phyloP scores from a whole-genome alignment of 345 rosid genomes.

The Durio zibethinus region DNA sequence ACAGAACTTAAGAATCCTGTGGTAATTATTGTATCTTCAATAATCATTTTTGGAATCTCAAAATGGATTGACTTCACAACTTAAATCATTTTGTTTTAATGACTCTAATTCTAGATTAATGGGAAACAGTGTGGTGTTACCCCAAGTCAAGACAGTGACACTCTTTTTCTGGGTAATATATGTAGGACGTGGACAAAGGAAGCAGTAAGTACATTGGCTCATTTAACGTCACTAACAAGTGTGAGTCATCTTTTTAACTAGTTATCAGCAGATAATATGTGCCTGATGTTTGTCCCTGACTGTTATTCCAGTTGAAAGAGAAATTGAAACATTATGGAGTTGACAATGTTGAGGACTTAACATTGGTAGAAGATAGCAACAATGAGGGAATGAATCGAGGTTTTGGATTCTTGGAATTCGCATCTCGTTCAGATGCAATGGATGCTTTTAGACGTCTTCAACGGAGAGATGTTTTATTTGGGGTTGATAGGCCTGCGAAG shows the following conservation, averaged over 20 bases:
- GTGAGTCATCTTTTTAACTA: conserved; percentile 11
- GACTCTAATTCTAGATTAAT: conserved; percentile 72
- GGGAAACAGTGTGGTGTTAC: conserved; percentile 97
- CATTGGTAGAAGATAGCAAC: conserved; percentile 91
- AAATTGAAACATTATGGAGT: conserved; percentile 96
- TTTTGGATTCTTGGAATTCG: conserved; percentile 94
- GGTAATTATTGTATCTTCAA: conserved; percentile 51
- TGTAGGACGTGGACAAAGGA: conserved; percentile 93
- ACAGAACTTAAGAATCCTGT: conserved; percentile 73
- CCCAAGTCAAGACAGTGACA: conserved; percentile 93
- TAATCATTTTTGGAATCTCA: conserved; percentile 29
- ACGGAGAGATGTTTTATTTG: conserved; percentile 84
- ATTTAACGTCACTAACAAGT: conserved; percentile 21
- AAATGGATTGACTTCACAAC: conserved; percentile 28
- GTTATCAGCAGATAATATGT: conserved; percentile 8
- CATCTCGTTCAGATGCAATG: conserved; percentile 91
- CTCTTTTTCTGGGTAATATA: conserved; percentile 93
- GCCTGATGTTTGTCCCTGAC: conserved; percentile 31
- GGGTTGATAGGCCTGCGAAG: conserved; percentile 96
- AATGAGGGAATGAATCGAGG: conserved; percentile 87
- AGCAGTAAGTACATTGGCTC: conserved; percentile 71
- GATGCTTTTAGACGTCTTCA: conserved; percentile 92
- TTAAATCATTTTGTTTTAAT: conserved; percentile 29
- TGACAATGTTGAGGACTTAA: conserved; percentile 78
- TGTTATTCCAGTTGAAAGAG: conserved; percentile 76